Evolutionary conservation across 345 rosid genomes (phyloP), one percentile per base, ranked within the genome.

Genomic region (Brassica incana): DNA sequence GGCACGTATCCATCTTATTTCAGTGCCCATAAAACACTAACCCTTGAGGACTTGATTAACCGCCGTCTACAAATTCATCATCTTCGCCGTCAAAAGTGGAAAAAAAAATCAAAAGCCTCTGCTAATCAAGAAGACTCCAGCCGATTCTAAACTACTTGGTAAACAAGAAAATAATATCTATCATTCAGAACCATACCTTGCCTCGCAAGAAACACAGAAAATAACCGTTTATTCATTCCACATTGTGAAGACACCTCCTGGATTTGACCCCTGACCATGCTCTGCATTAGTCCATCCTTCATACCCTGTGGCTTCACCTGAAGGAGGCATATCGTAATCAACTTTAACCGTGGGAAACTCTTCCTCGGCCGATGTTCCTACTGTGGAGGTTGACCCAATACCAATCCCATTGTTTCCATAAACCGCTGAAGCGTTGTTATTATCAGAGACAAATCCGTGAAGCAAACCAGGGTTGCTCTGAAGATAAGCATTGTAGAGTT

Each of bases 201-300:
- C 65, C 69, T 45, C 74, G 0, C 83, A 81, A 56, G 73, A 54
- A 71, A 45, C 33, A 56, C 32, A 68, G 2, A 38, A 1, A 7
- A 27, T 1, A 10, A 18, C 8, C 61, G 33, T 45, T 88, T 73
- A 92, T 30, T 89, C 97, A 62, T 89, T 93, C 98, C 99, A 95
- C 95, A 88, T 95, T n/a, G 99, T 86, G 67, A 90, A 95, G 71
- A 86, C 86, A 9, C 89, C 86, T 16, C 90, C 87, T 4, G 92
- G 86, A 85, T 89, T 93, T 25, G 97, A 82, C 27, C 96, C 97
- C 36, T 87, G 90, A 79, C 80, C 91, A 9, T 95, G 79, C 4
- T 91, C 97, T 5, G 85, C 97, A 1, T 81, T 84, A 11, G 89
- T 84, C 97, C 99, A 90, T 68, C 80, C 88, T 10, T 88, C 93